Percentiles rank a stretch among this genome's conserved stretches.
Conservation (phyloP, 1,284 basidiomycete species). For the Marasmius fiardii region DNA sequence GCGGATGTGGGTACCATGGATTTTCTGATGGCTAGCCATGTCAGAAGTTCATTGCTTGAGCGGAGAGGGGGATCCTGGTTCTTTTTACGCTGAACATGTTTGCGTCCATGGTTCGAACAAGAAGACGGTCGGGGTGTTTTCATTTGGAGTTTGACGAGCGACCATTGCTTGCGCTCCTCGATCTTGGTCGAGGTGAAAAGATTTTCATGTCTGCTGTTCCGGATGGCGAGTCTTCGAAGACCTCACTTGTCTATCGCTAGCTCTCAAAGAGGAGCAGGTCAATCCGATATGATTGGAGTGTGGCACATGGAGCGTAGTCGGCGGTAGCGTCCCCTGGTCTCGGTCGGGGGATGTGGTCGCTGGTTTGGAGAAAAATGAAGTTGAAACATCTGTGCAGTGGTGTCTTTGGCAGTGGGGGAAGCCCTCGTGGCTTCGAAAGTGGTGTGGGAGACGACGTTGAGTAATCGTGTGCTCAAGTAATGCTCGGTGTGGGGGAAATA, state of each 20-base stretch:
- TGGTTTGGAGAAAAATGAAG: conserved; percentile 14
- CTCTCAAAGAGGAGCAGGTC: conserved; percentile 6
- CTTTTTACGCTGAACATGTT: conserved; percentile 1
- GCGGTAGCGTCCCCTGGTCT: conserved; percentile 5
- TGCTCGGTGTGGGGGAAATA: background rate
- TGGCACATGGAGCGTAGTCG: conserved; percentile 5
- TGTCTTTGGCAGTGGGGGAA: conserved; percentile 15
- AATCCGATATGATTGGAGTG: conserved; percentile 2
- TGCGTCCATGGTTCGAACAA: conserved; percentile 8
- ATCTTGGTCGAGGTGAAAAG: background rate
- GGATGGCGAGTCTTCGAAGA: background rate
- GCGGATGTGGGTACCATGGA: conserved; percentile 7
- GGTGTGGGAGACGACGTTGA: conserved; percentile 5
- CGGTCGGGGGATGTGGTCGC: background rate
- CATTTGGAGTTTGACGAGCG: conserved; percentile 4
- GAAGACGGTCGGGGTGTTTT: conserved; percentile 6
- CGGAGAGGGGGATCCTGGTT: conserved; percentile 2
- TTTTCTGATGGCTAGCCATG: conserved; percentile 1
- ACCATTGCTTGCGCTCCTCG: background rate
- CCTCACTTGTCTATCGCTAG: conserved; percentile 7
- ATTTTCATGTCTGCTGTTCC: background rate
- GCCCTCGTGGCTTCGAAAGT: conserved; percentile 15
- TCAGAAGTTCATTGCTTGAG: background rate
- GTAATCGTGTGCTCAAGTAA: background rate
- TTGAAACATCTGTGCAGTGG: conserved; percentile 9